phyloP scores from a whole-genome alignment of 352 stramenopile genomes.

The Phytophthora crassamura region DNA sequence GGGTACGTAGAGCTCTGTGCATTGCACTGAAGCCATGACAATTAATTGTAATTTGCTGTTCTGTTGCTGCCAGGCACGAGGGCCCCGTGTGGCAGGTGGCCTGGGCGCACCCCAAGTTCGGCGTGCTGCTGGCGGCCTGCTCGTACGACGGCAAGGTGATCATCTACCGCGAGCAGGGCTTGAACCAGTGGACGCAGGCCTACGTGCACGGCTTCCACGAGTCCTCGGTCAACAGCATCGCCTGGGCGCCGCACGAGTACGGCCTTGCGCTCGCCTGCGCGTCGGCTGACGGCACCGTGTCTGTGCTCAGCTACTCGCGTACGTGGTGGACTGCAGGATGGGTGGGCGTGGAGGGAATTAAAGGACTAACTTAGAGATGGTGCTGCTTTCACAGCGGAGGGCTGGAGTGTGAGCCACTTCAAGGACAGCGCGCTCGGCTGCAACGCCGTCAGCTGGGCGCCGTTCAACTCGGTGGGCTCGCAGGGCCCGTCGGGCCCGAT shows the following conservation, averaged over 20 bases:
- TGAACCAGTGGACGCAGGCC: constrained; percentile 94
- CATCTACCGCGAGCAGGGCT: constrained; percentile 95
- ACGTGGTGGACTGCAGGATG: constrained; percentile 26
- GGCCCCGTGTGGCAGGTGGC: constrained; percentile 98
- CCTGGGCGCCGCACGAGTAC: constrained; percentile 97
- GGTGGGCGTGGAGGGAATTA: neutral
- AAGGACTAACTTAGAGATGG: neutral
- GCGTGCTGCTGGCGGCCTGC: constrained; percentile 95
- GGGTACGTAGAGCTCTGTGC: constrained; percentile 49
- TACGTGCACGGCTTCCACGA: constrained; percentile 92
- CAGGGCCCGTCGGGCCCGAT: constrained; percentile 53
- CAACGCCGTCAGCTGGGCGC: constrained; percentile 98
- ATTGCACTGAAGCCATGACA: neutral
- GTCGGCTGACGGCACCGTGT: constrained; percentile 96
- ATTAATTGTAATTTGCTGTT: constrained; percentile 8
- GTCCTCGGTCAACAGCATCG: constrained; percentile 94
- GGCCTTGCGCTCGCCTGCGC: constrained; percentile 94
- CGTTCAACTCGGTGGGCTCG: constrained; percentile 78
- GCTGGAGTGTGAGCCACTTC: constrained; percentile 94
- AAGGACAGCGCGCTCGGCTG: constrained; percentile 95
- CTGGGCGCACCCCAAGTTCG: constrained; percentile 99
- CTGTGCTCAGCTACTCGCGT: constrained; percentile 84
- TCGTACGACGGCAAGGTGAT: constrained; percentile 98
- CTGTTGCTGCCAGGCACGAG: constrained; percentile 78
- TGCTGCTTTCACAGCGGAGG: constrained; percentile 51